Evolutionary conservation across 169 alveolate species (phyloP), one percentile per base, ranked within the genome.

Genomic region (Plasmodium fragile): DNA sequence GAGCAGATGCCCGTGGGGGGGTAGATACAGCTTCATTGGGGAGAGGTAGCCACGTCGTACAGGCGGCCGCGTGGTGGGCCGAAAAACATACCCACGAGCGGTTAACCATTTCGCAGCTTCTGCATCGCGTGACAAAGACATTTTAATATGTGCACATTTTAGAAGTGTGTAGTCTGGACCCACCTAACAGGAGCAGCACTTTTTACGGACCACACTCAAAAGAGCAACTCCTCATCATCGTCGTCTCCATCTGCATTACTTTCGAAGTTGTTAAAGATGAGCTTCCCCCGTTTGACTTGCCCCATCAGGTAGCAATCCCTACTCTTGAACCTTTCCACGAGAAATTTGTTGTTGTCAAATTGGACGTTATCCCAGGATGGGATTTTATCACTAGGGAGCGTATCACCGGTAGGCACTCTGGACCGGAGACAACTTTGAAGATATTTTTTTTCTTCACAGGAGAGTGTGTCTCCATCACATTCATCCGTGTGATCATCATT

Each of bases 321-420:
- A 16, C 71, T 78, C 52, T 87, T 87, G 70, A 87, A 87, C 32
- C 93, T 13, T 39, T 87, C 93, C 39, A 87, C 71, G 18, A 87
- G 81, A 87, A 32, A 87, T 77, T 87, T 87, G 28, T 87, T 55
- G 34, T 87, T 80, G 71, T 87, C 93, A 72, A 87, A 87, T 11
- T 53, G 41, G 1, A 87, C 93, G 34, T 87, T 75, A 55, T 87
- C 82, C 93, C 93, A 87, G 32, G 93, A 87, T 10, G 93, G 93
- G 43, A 83, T 83, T 52, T 65, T 83, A 39, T 18, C n/a, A 22
- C 45, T 36, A 52, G 22, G 52, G 39, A 28, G n/a, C 2, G n/a
- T 3, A 53, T 6, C 5, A 2, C 18, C 25, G 16, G 28, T 16
- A 78, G 34, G n/a, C n/a, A 65, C 30, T 65, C n/a, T 65, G n/a